A percentile compares a stretch with the other conserved stretches of the same genome.
phyloP scores from a whole-genome alignment of 148 eudicot species.

The Cornus florida region DNA sequence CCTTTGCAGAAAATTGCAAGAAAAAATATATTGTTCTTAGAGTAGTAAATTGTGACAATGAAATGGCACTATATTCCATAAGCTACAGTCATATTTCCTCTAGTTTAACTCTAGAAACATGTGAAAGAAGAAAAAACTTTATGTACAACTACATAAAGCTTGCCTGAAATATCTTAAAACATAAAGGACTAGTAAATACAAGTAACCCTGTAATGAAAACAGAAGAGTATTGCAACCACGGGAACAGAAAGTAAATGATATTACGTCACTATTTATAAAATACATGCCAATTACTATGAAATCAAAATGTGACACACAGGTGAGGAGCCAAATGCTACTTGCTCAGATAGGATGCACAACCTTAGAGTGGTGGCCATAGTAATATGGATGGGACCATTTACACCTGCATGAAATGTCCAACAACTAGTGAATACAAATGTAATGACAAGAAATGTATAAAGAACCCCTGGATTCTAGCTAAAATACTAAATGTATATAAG shows the following conservation, averaged over 20 bases:
- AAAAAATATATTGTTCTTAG: not conserved
- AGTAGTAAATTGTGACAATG: not conserved
- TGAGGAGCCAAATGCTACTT: not conserved
- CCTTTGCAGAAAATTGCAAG: too few species aligned
- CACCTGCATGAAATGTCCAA: slow-evolving; percentile 11
- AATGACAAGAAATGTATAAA: not conserved
- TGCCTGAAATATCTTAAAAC: not conserved
- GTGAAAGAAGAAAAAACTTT: too few species aligned
- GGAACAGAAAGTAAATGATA: not conserved
- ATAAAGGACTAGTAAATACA: too few species aligned
- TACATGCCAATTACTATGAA: not conserved
- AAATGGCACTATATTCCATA: too few species aligned
- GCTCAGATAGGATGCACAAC: not conserved
- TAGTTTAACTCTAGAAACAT: too few species aligned
- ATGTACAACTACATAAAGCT: not conserved
- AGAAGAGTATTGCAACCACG: too few species aligned
- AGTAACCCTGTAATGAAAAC: too few species aligned
- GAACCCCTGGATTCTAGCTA: not conserved
- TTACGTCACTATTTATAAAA: not conserved
- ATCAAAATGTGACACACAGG: not conserved
- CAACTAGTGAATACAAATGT: not conserved
- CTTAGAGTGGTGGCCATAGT: slow-evolving; percentile 20
- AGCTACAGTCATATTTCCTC: too few species aligned
- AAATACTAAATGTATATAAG: not conserved
- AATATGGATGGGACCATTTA: slow-evolving; percentile 22